Conservation (phyloP, 805 yeast species). For the Candida nonsorbophila region DNA sequence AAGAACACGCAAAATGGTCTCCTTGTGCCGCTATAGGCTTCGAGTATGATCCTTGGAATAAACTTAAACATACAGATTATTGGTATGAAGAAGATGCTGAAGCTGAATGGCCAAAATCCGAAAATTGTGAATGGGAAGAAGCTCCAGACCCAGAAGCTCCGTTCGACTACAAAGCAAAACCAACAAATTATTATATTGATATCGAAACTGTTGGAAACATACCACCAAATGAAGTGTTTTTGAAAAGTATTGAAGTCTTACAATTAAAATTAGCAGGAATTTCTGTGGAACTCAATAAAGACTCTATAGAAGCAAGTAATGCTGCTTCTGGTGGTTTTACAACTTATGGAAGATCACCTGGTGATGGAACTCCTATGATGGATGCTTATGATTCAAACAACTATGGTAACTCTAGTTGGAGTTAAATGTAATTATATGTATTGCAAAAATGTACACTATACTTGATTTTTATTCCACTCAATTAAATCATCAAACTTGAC, state of each 20-base stretch:
- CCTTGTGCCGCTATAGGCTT: constrained; percentile 95
- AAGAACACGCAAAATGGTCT: constrained; percentile 98
- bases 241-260: constrained; percentile 76
- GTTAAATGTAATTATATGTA: constrained; percentile 7
- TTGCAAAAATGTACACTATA: background rate
- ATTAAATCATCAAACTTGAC: constrained; percentile 76
- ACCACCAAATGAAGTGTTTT: constrained; percentile 83
- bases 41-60: constrained; percentile 99
- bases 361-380: constrained; percentile 17
- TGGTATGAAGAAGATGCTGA: constrained; percentile 93
- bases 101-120: constrained; percentile 88
- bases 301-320: constrained; percentile 32
- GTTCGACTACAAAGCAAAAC: constrained; percentile 80
- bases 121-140: constrained; percentile 93
- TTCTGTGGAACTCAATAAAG: constrained; percentile 57
- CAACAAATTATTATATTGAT: constrained; percentile 77
- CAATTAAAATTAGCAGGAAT: constrained; percentile 90
- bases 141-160: constrained; percentile 83
- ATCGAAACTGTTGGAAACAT: constrained; percentile 91
- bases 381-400: constrained; percentile 26
- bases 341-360: constrained; percentile 36
- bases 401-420: constrained; percentile 31
- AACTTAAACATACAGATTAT: constrained; percentile 88
- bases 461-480: constrained; percentile 51
- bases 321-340: constrained; percentile 43